Evolutionary conservation across 768 basidiomycete species (phyloP).

Genomic region (Pleurotus eryngii): DNA sequence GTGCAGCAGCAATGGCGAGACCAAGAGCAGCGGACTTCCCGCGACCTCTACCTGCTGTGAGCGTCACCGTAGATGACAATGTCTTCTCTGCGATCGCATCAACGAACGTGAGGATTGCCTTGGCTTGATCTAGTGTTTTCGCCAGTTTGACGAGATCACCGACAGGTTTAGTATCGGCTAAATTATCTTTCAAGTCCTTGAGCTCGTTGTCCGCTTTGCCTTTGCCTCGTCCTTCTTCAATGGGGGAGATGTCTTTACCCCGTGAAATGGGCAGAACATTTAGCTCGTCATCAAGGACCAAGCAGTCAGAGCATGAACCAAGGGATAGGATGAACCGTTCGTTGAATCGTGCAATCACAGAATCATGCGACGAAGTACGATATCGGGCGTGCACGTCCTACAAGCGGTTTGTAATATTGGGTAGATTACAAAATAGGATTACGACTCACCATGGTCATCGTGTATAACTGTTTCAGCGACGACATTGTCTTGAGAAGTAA

Average conservation of each 20-base stretch:
- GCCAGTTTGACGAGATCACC: constrained; percentile 88
- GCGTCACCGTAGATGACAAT: constrained; percentile 88
- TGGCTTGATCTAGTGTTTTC: constrained; percentile 92
- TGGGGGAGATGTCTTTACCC: constrained; percentile 84
- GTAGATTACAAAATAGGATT: not conserved
- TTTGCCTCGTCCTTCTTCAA: constrained; percentile 37
- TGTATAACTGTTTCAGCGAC: constrained; percentile 86
- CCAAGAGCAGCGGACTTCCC: constrained; percentile 98
- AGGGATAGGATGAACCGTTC: constrained; percentile 98
- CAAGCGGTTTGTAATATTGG: not conserved
- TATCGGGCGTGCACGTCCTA: constrained; percentile 98
- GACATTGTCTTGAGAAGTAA: constrained; percentile 93
- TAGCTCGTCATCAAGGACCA: constrained; percentile 95
- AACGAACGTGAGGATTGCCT: constrained; percentile 90
- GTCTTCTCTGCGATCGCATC: constrained; percentile 94
- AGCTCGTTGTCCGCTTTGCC: constrained; percentile 59
- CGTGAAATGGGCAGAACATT: constrained; percentile 95
- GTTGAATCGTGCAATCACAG: constrained; percentile 93
- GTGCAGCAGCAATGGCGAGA: constrained; percentile 86
- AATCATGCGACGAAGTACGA: constrained; percentile 85
- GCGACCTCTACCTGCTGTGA: constrained; percentile 92
- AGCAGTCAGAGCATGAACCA: constrained; percentile 87
- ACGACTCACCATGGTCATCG: constrained; percentile 70
- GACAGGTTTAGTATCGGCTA: constrained; percentile 81
- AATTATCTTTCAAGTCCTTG: constrained; percentile 69